A percentile compares a stretch with the other conserved stretches of the same genome.
These are phyloP conservation scores for Magnaporthiopsis incrustans DNA, from an alignment of 2,329 filamentous ascomycete genomes.

Conservation along the genomic window DNA sequence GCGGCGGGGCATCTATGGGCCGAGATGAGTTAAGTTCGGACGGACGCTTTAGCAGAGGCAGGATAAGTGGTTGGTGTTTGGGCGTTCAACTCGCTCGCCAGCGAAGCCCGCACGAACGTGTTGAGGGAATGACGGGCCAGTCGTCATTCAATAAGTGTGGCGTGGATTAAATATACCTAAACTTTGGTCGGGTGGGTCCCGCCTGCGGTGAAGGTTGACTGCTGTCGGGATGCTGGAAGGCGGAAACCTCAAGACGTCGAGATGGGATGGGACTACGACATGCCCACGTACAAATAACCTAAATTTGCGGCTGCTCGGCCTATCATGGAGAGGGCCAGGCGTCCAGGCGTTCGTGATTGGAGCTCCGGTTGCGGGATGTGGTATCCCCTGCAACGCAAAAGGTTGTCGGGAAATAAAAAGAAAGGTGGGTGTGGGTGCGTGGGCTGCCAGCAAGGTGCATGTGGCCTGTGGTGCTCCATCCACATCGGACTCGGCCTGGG, in stretches of 20 bases:
- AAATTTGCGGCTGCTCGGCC: not conserved
- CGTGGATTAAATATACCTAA: not conserved
- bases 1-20: no score
- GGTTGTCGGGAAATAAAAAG: not conserved
- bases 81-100: not conserved
- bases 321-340: not conserved
- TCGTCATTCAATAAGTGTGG: not conserved
- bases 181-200: not conserved
- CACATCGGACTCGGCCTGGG: not conserved
- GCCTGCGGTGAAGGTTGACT: not conserved
- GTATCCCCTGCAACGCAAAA: not conserved
- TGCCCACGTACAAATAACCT: not conserved
- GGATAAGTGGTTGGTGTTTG: not conserved
- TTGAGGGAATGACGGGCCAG: not conserved
- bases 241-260: not conserved
- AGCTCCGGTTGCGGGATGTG: not conserved
- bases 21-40: no score
- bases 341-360: not conserved
- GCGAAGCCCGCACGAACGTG: not conserved
- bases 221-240: no score
- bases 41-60: not conserved
- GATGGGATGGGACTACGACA: not conserved
- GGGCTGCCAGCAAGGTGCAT: not conserved
- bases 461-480: no score
- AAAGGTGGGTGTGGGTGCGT: not conserved